Evolutionary conservation across 345 rosid species (phyloP), one percentile per base, ranked within the genome.

Genomic region (Camelina laxa): DNA sequence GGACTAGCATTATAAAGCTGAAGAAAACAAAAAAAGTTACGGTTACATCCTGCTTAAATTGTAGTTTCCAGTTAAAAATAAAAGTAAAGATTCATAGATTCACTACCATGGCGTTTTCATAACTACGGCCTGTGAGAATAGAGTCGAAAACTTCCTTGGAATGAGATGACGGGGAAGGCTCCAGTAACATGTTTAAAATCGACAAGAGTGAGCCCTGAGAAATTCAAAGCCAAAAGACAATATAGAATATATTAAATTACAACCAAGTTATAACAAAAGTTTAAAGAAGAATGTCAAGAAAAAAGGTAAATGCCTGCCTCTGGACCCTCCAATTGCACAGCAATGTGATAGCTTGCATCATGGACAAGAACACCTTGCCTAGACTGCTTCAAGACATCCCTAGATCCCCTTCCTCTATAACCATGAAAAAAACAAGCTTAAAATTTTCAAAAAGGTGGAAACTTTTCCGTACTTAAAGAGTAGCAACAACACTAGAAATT

Each of bases 401-500:
- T 88, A 21, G 92, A 88, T 27, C 97, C 96, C 67, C 84, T 91
- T 76, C 98, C 97, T 59, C 98, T 91, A 78, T 8, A 82, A 74
- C 66, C 55, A 83, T 50, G 9, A 59, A 20, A 80, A 16, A 66
- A 81, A 60, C 24, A 36, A 21, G 54, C 60, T 63, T 38, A 19
- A 49, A 16, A 13, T 2, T 31, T 1, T 15, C 66, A 57, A 61
- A 60, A 54, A 54, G 30, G 6, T 27, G 1, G 48, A 12, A 44
- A 54, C 59, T 6, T 22, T 59, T 41, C 3, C 7, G 8, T 21
- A 70, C 33, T 41, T 19, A n/a, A n/a, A 9, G 30, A 48, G 51
- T 71, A 12, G 54, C 65, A 61, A 72, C 9, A 41, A 73, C 1
- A 14, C 35, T 19, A 14, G 15, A 54, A 21, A 68, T 0, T 13